phyloP scores from a whole-genome alignment of 805 yeast genomes.

The Saturnispora hagleri region DNA sequence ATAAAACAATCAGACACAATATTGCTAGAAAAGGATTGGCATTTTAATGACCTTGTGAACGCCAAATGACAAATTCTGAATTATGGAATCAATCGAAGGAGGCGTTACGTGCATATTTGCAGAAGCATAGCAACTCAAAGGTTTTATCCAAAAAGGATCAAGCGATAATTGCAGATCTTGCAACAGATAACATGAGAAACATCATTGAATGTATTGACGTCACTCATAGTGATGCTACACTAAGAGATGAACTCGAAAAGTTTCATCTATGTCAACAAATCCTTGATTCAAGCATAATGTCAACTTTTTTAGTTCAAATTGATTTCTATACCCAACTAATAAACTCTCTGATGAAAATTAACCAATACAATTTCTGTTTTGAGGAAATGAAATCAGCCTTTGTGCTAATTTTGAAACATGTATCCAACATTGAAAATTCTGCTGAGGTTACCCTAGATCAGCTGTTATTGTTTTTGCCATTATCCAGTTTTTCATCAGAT shows the following conservation, averaged over 20 bases:
- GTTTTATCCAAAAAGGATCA: background rate
- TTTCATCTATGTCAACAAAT: background rate
- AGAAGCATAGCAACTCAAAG: background rate
- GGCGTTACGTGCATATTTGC: background rate
- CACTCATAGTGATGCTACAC: background rate
- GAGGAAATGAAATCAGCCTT: background rate
- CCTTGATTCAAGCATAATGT: background rate
- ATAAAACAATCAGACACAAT: background rate
- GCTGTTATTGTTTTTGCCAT: background rate
- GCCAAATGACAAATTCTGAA: background rate
- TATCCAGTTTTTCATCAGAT: background rate
- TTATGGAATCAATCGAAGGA: background rate
- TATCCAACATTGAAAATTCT: background rate
- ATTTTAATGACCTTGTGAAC: background rate
- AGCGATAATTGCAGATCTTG: background rate
- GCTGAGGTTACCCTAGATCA: background rate
- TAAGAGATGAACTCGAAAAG: background rate
- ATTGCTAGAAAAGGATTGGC: background rate
- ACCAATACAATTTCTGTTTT: background rate
- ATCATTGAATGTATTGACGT: background rate
- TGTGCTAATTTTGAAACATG: background rate
- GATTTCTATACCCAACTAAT: background rate
- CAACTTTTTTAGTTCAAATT: background rate
- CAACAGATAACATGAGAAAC: background rate
- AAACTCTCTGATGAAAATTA: background rate